These are phyloP conservation scores for Phialophora verrucosa DNA, from an alignment of 2,329 filamentous ascomycete species.

Conservation along the genomic window DNA sequence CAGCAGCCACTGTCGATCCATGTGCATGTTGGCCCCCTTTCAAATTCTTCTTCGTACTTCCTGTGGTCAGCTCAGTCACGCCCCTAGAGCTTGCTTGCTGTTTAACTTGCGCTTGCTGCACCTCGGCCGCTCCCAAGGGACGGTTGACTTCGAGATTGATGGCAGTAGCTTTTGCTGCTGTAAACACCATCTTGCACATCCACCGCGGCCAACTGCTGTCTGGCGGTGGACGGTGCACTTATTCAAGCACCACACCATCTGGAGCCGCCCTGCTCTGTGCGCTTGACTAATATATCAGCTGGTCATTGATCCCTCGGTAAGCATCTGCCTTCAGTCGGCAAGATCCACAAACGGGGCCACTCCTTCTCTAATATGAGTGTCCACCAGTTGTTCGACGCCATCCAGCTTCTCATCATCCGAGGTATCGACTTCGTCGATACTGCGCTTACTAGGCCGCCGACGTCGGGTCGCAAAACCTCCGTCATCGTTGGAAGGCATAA, in stretches of 20 bases:
- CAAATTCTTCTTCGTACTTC: neutral
- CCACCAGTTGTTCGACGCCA: slow-evolving; percentile 22
- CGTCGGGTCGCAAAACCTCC: neutral
- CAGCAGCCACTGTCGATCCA: neutral
- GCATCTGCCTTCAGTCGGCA: slow-evolving; percentile 1
- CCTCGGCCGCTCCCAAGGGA: neutral
- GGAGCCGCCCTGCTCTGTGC: neutral
- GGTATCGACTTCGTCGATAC: slow-evolving; percentile 43
- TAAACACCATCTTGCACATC: neutral
- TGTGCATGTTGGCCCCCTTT: neutral
- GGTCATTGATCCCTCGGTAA: neutral
- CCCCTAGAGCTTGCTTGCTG: neutral
- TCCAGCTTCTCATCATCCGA: slow-evolving; percentile 39
- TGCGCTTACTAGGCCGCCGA: slow-evolving; percentile 40
- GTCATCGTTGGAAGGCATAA: neutral
- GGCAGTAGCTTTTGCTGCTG: neutral
- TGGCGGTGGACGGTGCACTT: neutral
- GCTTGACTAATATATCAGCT: neutral
- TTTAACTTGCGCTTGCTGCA: neutral
- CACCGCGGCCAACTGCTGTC: neutral
- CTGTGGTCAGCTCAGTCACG: neutral
- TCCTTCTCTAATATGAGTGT: slow-evolving; percentile 22
- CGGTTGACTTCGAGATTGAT: neutral
- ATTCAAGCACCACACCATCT: neutral
- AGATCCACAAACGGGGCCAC: slow-evolving; percentile 34